Base-by-base conservation (phyloP, 306 rosid species). In the Trifolium dubium region DNA sequence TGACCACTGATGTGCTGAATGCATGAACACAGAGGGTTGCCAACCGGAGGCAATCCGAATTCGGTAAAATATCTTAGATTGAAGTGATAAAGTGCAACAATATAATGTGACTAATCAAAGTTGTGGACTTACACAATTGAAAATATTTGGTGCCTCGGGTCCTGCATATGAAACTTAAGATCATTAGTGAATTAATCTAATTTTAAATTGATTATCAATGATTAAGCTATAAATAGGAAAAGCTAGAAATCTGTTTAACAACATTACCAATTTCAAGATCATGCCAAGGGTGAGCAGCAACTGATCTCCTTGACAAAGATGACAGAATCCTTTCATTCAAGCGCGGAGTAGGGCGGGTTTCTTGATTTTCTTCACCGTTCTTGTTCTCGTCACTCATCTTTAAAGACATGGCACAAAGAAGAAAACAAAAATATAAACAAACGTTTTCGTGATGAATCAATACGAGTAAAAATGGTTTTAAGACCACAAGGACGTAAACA, bases 211-310 rank as follows among this genome's bases (percentile, higher is more conserved):
- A 66, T 67, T 65, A 10, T 64, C 46, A 50, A 41, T 62, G 28
- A 9, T 49, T 6, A 63, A 18, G 10, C 12, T 12, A 69, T 12
- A 69, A 62, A 10, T 32, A 37, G 60, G n/a, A 71, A 19, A 5
- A 53, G 11, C 4, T 30, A 5, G 35, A 7, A 62, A 62, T 11
- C 30, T 28, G 43, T 37, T 18, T 10, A 28, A 70, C 5, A 14
- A 54, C 3, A 76, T 50, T 89, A 94, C 98, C 97, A 77, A 94
- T 92, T 85, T 94, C 99, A 68, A 92, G 97, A 87, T 92, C 99
- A 86, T 94, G 99, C 99, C 99, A 94, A 59, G 97, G 93, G 83
- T 92, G 96, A 2, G 97, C 97, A 86, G 93, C 99, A 68, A 92
- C 96, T 10, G 97, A 89, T 92, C 92, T 90, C 78, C 87, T 87